Percentiles rank a stretch among this genome's conserved stretches.
phyloP scores from a whole-genome alignment of 2,329 filamentous ascomycete species.

The Elsinoe australis region DNA sequence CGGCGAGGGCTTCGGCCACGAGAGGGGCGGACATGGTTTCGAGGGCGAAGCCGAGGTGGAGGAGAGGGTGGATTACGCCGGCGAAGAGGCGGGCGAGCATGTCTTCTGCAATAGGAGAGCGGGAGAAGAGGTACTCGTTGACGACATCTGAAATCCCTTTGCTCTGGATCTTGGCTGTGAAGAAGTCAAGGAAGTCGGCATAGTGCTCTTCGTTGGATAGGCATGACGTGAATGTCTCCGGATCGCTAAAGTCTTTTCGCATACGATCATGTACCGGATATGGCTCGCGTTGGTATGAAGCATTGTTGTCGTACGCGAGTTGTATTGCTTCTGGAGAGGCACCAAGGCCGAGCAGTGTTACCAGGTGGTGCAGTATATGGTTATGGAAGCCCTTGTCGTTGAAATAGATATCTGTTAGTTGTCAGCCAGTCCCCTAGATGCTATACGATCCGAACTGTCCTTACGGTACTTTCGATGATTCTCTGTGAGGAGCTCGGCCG shows the following conservation, averaged over 20 bases:
- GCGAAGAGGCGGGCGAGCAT: constrained; percentile 62
- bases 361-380: constrained; percentile 70
- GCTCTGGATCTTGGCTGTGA: constrained; percentile 61
- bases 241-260: constrained; percentile 51
- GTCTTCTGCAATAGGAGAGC: constrained; percentile 57
- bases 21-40: constrained; percentile 77
- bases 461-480: constrained; percentile 60
- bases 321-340: constrained; percentile 55
- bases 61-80: constrained; percentile 69
- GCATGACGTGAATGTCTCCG: constrained; percentile 48
- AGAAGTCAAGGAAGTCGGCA: constrained; percentile 67
- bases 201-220: constrained; percentile 62
- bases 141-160: constrained; percentile 57
- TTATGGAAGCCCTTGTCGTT: constrained; percentile 69
- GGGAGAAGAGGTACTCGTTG: constrained; percentile 60
- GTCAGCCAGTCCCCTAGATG: too few species aligned
- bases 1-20: constrained; percentile 70
- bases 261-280: constrained; percentile 41
- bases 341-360: constrained; percentile 69
- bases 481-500: constrained; percentile 63
- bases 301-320: constrained; percentile 57
- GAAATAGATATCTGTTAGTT: constrained; percentile 61
- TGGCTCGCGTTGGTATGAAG: constrained; percentile 54
- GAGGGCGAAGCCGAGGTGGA: constrained; percentile 77
- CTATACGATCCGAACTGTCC: not conserved